Base-by-base conservation (phyloP, 371 early-diverging fungal species). In the Haplosporangium sp. region DNA sequence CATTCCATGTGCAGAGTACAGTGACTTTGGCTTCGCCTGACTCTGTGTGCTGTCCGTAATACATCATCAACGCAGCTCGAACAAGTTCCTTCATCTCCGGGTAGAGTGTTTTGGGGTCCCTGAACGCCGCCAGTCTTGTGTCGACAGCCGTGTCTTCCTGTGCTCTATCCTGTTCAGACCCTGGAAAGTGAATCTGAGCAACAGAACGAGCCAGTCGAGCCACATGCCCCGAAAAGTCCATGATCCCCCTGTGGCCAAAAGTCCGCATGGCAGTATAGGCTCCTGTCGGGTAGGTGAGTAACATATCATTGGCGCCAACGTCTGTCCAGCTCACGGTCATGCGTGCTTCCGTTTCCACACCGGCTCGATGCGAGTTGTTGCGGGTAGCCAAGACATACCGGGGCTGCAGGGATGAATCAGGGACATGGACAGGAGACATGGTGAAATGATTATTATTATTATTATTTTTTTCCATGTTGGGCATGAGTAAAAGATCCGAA, bases 131-230 rank as follows among this genome's bases (percentile, higher is more conserved):
- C 51, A 89, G 59, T 13, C 67, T 67, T 13, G 14, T 12, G 2
- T 47, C 59, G 7, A 37, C 53, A 2, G 51, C 50, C 3, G 47
- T 36, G 14, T 58, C 62, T 38, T 72, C 69, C 16, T 62, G 21
- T 20, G 9, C 7, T 9, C 20, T 20, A 18, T 13, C 50, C 18
- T 50, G 50, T 18, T 50, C 50, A 13, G 50, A 50, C 18, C 18
- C 50, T 50, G 50, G 58, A 55, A 85, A 86, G 6, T 47, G 65
- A 54, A 89, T 83, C 45, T 80, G 70, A 0, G 80, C 66, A 1
- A 91, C 45, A 7, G 90, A 89, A 47, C 68, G 81, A 13, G 64
- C 73, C 8, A 88, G 70, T 4, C 90, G 85, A 18, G 83, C 62
- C 18, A 85, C 67, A 56, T 91, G 91, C 10, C 83, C 80, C 1